Base-by-base conservation (phyloP, 106 monocot genomes). In the Acorus gramineus region DNA sequence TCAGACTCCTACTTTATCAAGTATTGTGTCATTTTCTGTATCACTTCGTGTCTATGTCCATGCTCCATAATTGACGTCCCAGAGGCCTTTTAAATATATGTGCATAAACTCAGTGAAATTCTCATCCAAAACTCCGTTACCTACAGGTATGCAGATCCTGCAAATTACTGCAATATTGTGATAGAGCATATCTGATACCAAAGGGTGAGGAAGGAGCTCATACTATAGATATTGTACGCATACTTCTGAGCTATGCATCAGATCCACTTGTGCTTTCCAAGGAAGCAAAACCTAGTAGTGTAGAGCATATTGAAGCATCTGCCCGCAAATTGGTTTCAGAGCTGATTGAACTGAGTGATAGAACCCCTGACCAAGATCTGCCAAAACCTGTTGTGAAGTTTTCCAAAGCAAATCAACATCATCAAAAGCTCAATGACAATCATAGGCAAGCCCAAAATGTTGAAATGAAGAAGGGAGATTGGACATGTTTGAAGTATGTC, bases 381-480 rank as follows among this genome's bases (percentile, higher is more conserved):
- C 60, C 80, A 48, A 83, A 77, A 50, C 80, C 79, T 14, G 76
- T 56, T 12, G 43, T 64, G 42, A 48, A 57, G 12, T 7, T 44
- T 63, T 11, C 63, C 7, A 53, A 8, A 42, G 60, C 57, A 69
- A 76, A 79, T 55, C 62, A 75, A 57, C 12, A 57, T 8, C 50
- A 73, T 68, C 58, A 66, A 46, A 59, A 50, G 49, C 5, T 28
- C 13, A 53, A 6, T 8, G 14, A 5, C 10, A 73, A 63, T n/a
- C 42, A 59, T 52, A 64, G 48, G 13, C 47, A 69, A 7, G 5
- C 68, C 43, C 47, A 59, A 74, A 76, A 75, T 66, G 55, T 68
- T 74, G 98, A 98, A 86, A 98, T 89, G 88, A 92, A 89, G 81
- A 85, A 63, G 68, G 98, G 98, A 42, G 92, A 98, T n/a, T 98